Evolutionary conservation across 2,329 filamentous ascomycete genomes (phyloP).

Genomic region (Ramularia collo-cygni): DNA sequence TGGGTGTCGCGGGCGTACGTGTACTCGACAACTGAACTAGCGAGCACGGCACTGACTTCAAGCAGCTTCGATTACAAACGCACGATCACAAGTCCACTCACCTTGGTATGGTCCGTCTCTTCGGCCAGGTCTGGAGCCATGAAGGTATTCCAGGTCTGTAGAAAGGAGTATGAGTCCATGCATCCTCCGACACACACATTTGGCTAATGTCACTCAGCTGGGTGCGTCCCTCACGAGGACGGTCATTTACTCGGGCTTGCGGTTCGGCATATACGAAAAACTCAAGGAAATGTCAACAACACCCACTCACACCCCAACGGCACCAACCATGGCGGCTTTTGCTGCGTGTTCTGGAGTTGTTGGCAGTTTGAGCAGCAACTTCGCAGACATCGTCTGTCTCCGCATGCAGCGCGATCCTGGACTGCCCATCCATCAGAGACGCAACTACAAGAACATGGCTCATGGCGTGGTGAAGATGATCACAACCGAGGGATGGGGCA

Average conservation of each 20-base stretch:
- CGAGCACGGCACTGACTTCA: background rate
- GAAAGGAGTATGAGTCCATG: slow-evolving; percentile 15
- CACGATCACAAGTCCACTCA: background rate
- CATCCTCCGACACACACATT: background rate
- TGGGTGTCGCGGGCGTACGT: slow-evolving; percentile 14
- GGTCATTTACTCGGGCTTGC: slow-evolving; percentile 16
- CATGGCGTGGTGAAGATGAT: slow-evolving; percentile 18
- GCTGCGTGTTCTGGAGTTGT: slow-evolving; percentile 15
- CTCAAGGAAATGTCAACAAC: slow-evolving; percentile 18
- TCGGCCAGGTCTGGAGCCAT: slow-evolving; percentile 12
- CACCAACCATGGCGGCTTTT: slow-evolving; percentile 12
- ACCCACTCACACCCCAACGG: slow-evolving; percentile 15
- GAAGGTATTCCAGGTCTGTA: slow-evolving; percentile 17
- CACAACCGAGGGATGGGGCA: slow-evolving; percentile 17
- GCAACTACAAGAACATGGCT: slow-evolving; percentile 18
- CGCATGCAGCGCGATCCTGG: slow-evolving; percentile 20
- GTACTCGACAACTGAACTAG: background rate
- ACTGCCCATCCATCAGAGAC: slow-evolving; percentile 11
- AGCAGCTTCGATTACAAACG: background rate
- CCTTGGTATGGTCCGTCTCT: slow-evolving; percentile 12
- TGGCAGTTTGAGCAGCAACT: slow-evolving; percentile 18
- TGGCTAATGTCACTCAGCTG: slow-evolving; percentile 9
- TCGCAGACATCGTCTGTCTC: slow-evolving; percentile 19
- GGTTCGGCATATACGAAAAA: slow-evolving; percentile 20
- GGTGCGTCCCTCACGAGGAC: slow-evolving; percentile 17